phyloP scores from a whole-genome alignment of 345 rosid genomes.

The Eutrema japonicum region DNA sequence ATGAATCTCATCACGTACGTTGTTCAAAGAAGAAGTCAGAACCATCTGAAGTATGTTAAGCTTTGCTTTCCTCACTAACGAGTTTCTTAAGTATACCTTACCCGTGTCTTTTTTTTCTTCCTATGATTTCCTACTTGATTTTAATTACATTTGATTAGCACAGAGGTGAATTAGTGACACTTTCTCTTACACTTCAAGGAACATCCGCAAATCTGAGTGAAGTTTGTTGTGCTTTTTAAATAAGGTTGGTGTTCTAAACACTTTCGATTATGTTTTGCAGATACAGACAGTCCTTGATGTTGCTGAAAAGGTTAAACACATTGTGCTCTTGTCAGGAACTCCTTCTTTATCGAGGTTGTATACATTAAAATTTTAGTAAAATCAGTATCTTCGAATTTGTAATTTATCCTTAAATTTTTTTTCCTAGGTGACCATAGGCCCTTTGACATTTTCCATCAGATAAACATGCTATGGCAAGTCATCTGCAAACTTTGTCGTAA shows the following conservation, averaged over 20 bases:
- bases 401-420: constrained; percentile 14
- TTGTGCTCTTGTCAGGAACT: constrained; percentile 88
- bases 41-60: constrained; percentile 67
- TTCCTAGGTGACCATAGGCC: constrained; percentile 83
- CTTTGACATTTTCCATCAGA: constrained; percentile 94
- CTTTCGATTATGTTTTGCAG: constrained; percentile 48
- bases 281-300: constrained; percentile 77
- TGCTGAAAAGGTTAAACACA: constrained; percentile 73
- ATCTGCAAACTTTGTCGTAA: constrained; percentile 36
- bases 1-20: constrained; percentile 93
- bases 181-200: constrained; percentile 26
- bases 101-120: not conserved
- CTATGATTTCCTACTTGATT: not conserved
- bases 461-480: constrained; percentile 88
- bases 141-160: constrained; percentile 16
- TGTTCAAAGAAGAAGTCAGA: constrained; percentile 75
- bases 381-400: constrained; percentile 30
- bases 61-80: constrained; percentile 7
- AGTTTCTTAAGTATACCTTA: constrained; percentile 1
- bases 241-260: constrained; percentile 30
- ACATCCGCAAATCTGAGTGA: constrained; percentile 15
- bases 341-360: constrained; percentile 98
- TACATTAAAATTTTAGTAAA: constrained; percentile 26
- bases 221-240: constrained; percentile 13
- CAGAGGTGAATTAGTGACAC: constrained; percentile 24